A percentile compares a stretch with the other conserved stretches of the same genome.
Conservation (phyloP, 2,329 filamentous ascomycete species). For the Fusarium goolgardi region DNA sequence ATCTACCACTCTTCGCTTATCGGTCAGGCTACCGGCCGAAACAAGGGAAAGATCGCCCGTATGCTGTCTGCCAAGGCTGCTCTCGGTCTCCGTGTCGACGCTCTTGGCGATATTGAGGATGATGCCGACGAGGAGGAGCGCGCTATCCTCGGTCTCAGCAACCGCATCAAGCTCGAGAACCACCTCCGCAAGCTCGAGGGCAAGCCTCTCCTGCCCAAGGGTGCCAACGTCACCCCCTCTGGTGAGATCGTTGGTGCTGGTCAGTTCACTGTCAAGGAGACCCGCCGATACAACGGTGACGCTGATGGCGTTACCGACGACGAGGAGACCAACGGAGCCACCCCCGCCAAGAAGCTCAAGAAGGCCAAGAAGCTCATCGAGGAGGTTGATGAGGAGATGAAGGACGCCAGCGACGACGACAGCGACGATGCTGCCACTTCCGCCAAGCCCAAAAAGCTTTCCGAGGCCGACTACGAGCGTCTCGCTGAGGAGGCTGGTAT, state of each 20-base stretch:
- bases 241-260: slow-evolving; percentile 72
- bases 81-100: slow-evolving; percentile 92
- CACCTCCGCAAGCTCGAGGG: slow-evolving; percentile 84
- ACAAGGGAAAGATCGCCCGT: slow-evolving; percentile 99
- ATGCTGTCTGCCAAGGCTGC: slow-evolving; percentile 95
- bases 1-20: slow-evolving; percentile 94
- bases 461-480: slow-evolving; percentile 67
- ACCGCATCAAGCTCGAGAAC: slow-evolving; percentile 79
- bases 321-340: slow-evolving; percentile 59
- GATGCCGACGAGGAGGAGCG: slow-evolving; percentile 90
- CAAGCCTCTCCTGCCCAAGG: slow-evolving; percentile 84
- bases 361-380: slow-evolving; percentile 58
- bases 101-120: slow-evolving; percentile 68
- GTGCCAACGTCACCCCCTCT: slow-evolving; percentile 79
- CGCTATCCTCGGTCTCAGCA: slow-evolving; percentile 78
- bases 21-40: slow-evolving; percentile 95
- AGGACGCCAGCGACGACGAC: slow-evolving; percentile 58
- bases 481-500: slow-evolving; percentile 75
- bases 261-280: slow-evolving; percentile 93
- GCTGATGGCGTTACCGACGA: slow-evolving; percentile 84
- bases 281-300: slow-evolving; percentile 92
- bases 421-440: slow-evolving; percentile 51
- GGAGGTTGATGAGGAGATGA: slow-evolving; percentile 58
- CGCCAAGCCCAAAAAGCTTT: slow-evolving; percentile 59
- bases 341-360: slow-evolving; percentile 51